Conservation (phyloP, 2,329 filamentous ascomycete species). For the Penicillium sp. region DNA sequence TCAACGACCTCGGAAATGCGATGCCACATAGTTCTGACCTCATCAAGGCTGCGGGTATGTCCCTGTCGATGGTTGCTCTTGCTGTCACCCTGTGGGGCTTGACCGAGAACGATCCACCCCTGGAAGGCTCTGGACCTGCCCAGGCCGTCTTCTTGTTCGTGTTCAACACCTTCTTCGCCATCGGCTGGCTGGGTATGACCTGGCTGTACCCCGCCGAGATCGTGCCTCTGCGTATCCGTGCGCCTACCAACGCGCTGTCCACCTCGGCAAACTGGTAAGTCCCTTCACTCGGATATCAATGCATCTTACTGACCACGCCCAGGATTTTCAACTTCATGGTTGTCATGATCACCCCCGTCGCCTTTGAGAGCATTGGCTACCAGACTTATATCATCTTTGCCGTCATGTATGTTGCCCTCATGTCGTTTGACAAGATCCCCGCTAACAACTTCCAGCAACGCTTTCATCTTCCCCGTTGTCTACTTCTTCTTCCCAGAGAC, state of each 20-base stretch:
- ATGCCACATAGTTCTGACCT: neutral
- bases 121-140: constrained; percentile 32
- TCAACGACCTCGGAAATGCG: neutral
- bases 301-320: constrained; percentile 40
- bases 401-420: constrained; percentile 37
- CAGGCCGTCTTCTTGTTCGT: constrained; percentile 53
- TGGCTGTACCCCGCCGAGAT: constrained; percentile 58
- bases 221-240: constrained; percentile 51
- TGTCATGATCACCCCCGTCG: constrained; percentile 58
- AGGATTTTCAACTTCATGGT: constrained; percentile 56
- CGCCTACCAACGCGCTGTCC: constrained; percentile 56
- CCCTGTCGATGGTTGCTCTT: constrained; percentile 59
- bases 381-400: constrained; percentile 46
- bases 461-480: constrained; percentile 48
- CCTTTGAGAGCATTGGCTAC: constrained; percentile 51
- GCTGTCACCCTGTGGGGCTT: constrained; percentile 29
- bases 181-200: constrained; percentile 57
- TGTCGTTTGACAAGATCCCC: too few relatives aligned
- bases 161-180: constrained; percentile 57
- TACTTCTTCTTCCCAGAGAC: constrained; percentile 58
- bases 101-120: constrained; percentile 27
- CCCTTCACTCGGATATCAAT: constrained; percentile 28
- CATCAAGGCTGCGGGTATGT: constrained; percentile 51
- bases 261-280: constrained; percentile 30
- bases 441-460: too few relatives aligned